phyloP scores from a whole-genome alignment of 768 basidiomycete species.

The Roridomyces roridus region DNA sequence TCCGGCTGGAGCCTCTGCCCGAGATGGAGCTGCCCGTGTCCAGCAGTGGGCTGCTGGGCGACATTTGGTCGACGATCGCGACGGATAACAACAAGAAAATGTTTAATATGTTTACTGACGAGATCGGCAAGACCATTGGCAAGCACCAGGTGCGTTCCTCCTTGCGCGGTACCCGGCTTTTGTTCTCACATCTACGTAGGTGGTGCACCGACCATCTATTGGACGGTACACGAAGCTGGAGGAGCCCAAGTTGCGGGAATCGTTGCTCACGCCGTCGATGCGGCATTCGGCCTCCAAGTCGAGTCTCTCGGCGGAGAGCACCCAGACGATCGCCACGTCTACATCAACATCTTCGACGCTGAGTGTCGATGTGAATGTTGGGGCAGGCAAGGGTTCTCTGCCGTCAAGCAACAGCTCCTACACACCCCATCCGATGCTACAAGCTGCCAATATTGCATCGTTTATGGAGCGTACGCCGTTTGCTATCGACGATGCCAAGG shows the following conservation, averaged over 20 bases:
- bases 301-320: constrained; percentile 46
- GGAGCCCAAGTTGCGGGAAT: constrained; percentile 89
- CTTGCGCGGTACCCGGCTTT: background rate
- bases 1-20: constrained; percentile 75
- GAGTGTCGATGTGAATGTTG: constrained; percentile 51
- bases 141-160: constrained; percentile 74
- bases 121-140: constrained; percentile 93
- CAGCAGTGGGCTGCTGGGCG: constrained; percentile 73
- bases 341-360: constrained; percentile 55
- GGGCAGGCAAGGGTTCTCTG: constrained; percentile 32
- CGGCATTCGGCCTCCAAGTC: constrained; percentile 63
- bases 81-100: constrained; percentile 93
- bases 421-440: constrained; percentile 69
- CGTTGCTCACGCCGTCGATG: constrained; percentile 77
- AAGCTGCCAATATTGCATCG: constrained; percentile 74
- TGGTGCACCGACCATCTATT: constrained; percentile 81
- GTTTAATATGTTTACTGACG: constrained; percentile 92
- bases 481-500: constrained; percentile 94
- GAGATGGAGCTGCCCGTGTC: constrained; percentile 69
- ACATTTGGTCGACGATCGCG: constrained; percentile 88
- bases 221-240: constrained; percentile 84
- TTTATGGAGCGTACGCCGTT: constrained; percentile 93
- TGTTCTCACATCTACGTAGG: constrained; percentile 40
- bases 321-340: constrained; percentile 35
- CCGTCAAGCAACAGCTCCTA: constrained; percentile 47